Base-by-base conservation (phyloP, 2,329 filamentous ascomycete genomes). In the Verticillium zaregamsianum region DNA sequence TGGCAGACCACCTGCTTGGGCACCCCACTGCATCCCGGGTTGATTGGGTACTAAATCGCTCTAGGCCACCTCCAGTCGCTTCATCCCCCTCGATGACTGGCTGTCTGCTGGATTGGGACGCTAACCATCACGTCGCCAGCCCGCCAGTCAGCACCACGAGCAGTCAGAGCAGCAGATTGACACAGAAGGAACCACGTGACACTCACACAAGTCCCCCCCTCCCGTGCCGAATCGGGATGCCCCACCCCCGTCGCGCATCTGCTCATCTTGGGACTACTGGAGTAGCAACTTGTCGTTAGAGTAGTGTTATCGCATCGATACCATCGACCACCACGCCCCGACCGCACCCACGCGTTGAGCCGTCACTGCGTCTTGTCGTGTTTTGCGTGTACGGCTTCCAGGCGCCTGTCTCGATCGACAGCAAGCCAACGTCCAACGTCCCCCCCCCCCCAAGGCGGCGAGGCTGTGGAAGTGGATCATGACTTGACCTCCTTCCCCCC, bases 201-300 rank as follows among this genome's bases (percentile, higher is more conserved):
- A 62, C 40, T 35, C 59, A 33, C 55, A 39, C 39, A 57, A 54
- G 20, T 32, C 23, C 37, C 55, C 23, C 35, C 52, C 37, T 23
- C 57, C 52, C 62, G 54, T 55, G 40, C 40, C 54, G 40, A 62
- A 57, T 59, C 56, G 58, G 61, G 58, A 52, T 54, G 61, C 63
- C 61, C 63, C 58, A 61, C 63, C 63, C 49, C 61, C 60, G 58
- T 61, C 56, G 61, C 63, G 63, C 63, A 59, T 61, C 63, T 61
- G 59, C 63, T 64, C 52, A 62, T 61, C 59, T 64, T 61, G 60
- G 63, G 63, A 45, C 61, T 63, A 40, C 52, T 56, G 63, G 58
- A 45, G 57, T 57, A 62, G 57, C 57, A 63, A 32, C 56, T 59
- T 32, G 63, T 63, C 61, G 61, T 49, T 45, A 59, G 40, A 28